Percentiles rank a stretch among this genome's conserved stretches.
Evolutionary conservation across 2,329 filamentous ascomycete genomes (phyloP).

Genomic region (Pseudogymnoascus sp.): DNA sequence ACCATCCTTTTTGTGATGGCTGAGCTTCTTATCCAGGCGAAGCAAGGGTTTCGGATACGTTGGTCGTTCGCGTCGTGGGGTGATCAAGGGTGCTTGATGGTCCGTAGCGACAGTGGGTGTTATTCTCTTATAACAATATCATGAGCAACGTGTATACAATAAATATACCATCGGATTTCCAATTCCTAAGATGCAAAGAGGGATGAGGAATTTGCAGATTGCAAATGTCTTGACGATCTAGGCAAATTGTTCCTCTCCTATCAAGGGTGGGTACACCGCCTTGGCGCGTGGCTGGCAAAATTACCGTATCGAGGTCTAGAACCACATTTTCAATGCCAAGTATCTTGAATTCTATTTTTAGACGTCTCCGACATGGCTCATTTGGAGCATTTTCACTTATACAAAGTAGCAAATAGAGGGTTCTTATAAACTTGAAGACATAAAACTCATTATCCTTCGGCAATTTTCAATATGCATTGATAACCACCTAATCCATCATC

Average conservation of each 20-base stretch:
- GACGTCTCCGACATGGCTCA: background rate
- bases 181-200: background rate
- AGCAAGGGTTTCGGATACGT: background rate
- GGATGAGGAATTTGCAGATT: background rate
- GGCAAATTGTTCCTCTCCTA: conserved; percentile 5
- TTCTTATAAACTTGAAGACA: background rate
- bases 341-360: background rate
- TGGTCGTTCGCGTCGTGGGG: background rate
- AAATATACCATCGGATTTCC: background rate
- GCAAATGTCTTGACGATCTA: background rate
- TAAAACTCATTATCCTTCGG: background rate
- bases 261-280: background rate
- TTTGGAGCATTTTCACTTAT: background rate
- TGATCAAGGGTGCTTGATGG: background rate
- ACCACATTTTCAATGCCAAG: background rate
- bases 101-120: background rate
- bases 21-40: background rate
- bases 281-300: background rate
- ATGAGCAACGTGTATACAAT: background rate
- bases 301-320: background rate
- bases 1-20: background rate
- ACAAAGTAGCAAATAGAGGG: background rate
- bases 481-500: conserved; percentile 47
- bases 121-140: conserved; percentile 1
- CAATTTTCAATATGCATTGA: conserved; percentile 1